Percentiles rank a stretch among this genome's conserved stretches.
Conservation (phyloP, 768 basidiomycete species). For the Polyporus arcularius region DNA sequence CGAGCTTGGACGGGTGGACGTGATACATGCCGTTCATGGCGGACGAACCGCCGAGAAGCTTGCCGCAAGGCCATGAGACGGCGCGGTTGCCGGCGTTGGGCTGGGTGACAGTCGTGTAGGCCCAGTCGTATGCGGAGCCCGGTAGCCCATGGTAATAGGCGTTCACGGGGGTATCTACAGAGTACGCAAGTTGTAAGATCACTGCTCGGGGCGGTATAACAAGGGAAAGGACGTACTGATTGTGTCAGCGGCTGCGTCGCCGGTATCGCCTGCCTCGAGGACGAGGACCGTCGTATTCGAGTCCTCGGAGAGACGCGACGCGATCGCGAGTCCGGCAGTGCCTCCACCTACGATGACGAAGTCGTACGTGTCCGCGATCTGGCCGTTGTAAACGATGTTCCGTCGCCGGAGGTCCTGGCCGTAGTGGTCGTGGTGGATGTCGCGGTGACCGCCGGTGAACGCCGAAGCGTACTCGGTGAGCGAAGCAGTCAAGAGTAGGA, state of each 20-base stretch:
- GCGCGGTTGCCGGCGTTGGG: conserved; percentile 42
- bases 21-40: conserved; percentile 73
- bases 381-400: conserved; percentile 42
- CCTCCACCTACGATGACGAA: conserved; percentile 55
- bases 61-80: conserved; percentile 62
- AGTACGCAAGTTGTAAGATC: background rate
- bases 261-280: conserved; percentile 47
- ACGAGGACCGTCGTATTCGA: conserved; percentile 44
- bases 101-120: conserved; percentile 52
- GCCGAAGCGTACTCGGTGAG: conserved; percentile 16
- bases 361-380: conserved; percentile 48
- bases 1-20: conserved; percentile 51
- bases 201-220: background rate
- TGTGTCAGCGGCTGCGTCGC: conserved; percentile 35
- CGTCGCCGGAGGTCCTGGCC: conserved; percentile 27
- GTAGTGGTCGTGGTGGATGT: conserved; percentile 19
- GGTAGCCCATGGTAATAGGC: conserved; percentile 56
- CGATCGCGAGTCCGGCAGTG: conserved; percentile 48
- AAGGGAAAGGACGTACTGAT: conserved; percentile 13
- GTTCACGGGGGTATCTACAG: conserved; percentile 48
- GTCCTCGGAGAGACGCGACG: conserved; percentile 48
- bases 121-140: conserved; percentile 54
- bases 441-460: conserved; percentile 22
- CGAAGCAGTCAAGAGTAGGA: conserved; percentile 21
- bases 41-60: conserved; percentile 67